Base-by-base conservation (phyloP, 1,284 basidiomycete genomes). In the Heterobasidion occidentale region DNA sequence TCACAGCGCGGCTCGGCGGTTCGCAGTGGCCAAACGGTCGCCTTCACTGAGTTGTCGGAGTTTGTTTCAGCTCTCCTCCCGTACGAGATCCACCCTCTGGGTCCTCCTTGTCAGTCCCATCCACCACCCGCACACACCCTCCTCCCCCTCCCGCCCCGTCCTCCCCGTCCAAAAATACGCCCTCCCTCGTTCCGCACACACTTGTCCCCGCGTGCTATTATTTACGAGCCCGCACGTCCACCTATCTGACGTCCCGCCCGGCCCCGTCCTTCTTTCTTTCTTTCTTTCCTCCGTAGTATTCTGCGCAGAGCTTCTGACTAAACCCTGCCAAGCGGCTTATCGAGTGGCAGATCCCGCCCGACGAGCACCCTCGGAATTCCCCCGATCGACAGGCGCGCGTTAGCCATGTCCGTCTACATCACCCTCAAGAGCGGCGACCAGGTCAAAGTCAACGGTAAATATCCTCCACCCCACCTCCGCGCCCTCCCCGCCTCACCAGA, bases 401-500 rank as follows among this genome's bases (percentile, higher is more conserved):
- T 27, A 42, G 27, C 20, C 54, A 58, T 73, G 60, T 74, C 77
- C 34, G 76, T 80, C 54, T 77, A 72, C 58, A 67, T 72, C 62
- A 68, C 66, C 62, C 83, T 90, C 75, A 87, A 85, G 77, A 88
- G 81, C 64, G 88, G 88, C 59, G 86, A 90, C 66, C 78, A 81
- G 67, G 86, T 92, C 67, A 88, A 86, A 81, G 74, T 89, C 58
- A 91, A 91, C 72, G 88, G 88, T 91, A 80, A 71, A 55, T 15
- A 55, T 58, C 58, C 54, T 55, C 51, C 27, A 27, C 27, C 27
- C 27, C 27, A 27, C 27, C 27, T 27, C 27, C 27, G 27, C 27
- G 27, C 27, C 9, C 46, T 49, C 54, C 53, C 19, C 36, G 36
- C 45, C 27, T 27, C 27, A 27, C 27, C 27, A 5, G 5, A 27